These are phyloP conservation scores for Saccharomycopsis vini DNA, from an alignment of 805 yeast species.

Conservation along the genomic window DNA sequence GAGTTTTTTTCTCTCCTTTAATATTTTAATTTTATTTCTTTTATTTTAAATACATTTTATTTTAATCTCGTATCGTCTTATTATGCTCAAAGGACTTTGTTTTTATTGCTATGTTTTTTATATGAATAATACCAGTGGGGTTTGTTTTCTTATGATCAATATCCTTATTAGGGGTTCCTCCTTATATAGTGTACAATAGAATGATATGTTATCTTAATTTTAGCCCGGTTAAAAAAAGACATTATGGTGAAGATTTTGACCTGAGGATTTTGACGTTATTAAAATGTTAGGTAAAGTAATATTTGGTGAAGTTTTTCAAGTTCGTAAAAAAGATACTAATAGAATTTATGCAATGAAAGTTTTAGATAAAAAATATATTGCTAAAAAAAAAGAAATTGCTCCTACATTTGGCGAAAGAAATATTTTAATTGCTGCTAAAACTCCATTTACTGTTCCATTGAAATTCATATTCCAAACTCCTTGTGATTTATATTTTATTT, in stretches of 20 bases:
- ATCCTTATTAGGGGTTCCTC: too few relatives aligned
- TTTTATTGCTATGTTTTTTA: too few relatives aligned
- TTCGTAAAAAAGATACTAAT: conserved; percentile 78
- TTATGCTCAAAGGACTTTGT: too few relatives aligned
- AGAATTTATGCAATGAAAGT: conserved; percentile 98
- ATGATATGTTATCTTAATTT: too few relatives aligned
- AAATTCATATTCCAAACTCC: conserved; percentile 97
- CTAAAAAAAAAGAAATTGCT: conserved; percentile 93
- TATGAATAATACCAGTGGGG: too few relatives aligned
- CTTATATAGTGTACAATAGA: too few relatives aligned
- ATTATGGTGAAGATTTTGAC: too few relatives aligned
- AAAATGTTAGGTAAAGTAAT: conserved; percentile 92
- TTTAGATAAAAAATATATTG: conserved; percentile 86
- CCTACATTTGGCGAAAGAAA: conserved; percentile 97
- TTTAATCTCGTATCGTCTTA: too few relatives aligned
- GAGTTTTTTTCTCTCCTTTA: too few relatives aligned
- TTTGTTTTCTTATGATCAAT: too few relatives aligned
- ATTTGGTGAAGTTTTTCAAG: conserved; percentile 96
- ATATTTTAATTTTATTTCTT: too few relatives aligned
- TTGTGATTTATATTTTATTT: conserved; percentile 81
- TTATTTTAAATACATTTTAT: too few relatives aligned
- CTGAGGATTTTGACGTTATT: conserved; percentile 88
- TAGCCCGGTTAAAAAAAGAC: conserved; percentile 57
- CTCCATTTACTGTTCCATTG: conserved; percentile 91
- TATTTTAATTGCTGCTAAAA: conserved; percentile 84